Evolutionary conservation across 1,139 yeast species (phyloP).

Genomic region (Debaryomycetaceae sp.): DNA sequence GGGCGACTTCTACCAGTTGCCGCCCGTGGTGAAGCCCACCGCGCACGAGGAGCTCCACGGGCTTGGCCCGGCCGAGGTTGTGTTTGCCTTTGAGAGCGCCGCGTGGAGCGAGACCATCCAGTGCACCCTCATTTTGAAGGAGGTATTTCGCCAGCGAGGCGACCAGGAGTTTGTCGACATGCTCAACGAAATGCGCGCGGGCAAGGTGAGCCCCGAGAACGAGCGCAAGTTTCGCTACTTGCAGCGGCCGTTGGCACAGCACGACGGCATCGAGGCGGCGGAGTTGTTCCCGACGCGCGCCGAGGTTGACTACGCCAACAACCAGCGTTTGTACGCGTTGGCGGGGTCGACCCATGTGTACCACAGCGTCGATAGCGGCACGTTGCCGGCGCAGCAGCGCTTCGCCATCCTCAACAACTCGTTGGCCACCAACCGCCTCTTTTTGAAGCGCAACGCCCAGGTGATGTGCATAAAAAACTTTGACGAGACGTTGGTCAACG

Average conservation of each 20-base stretch:
- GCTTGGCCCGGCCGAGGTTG: conserved; percentile 15
- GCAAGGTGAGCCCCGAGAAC: conserved; percentile 55
- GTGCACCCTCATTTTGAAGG: conserved; percentile 63
- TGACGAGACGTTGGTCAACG: conserved; percentile 85
- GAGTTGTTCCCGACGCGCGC: conserved; percentile 77
- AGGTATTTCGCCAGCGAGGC: conserved; percentile 90
- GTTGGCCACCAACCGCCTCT: conserved; percentile 62
- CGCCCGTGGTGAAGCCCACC: conserved; percentile 57
- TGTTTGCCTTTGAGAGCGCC: conserved; percentile 73
- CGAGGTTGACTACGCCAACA: conserved; percentile 83
- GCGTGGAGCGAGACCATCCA: conserved; percentile 69
- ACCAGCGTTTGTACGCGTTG: conserved; percentile 45
- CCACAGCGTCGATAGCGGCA: conserved; percentile 62
- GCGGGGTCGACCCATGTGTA: conserved; percentile 46
- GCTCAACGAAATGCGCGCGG: conserved; percentile 85
- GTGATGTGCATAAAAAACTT: conserved; percentile 94
- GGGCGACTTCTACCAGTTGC: conserved; percentile 89
- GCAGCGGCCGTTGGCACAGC: conserved; percentile 49
- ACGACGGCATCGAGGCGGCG: conserved; percentile 80
- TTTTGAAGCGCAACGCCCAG: conserved; percentile 79
- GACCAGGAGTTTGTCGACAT: conserved; percentile 72
- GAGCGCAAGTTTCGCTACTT: conserved; percentile 51
- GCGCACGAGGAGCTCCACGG: conserved; percentile 20
- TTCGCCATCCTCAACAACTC: conserved; percentile 55
- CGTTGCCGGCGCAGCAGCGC: conserved; percentile 38